Conservation (phyloP, 106 monocot genomes). For the Dendrobium chrysotoxum region DNA sequence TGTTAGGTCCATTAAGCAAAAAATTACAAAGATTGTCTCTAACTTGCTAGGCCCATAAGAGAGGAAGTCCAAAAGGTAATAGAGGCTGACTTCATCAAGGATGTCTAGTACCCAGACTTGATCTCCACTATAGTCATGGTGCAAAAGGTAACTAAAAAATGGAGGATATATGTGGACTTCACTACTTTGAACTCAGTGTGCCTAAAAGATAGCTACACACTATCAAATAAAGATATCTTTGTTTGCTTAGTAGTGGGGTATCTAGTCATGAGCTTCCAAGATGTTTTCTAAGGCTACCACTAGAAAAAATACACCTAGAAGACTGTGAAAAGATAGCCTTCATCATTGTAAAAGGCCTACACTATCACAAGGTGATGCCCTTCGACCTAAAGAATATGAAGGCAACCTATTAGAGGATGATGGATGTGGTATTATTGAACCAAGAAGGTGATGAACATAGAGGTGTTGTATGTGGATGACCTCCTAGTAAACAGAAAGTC, state of each 20-base stretch:
- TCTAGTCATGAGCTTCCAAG: not conserved
- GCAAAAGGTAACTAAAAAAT: not conserved
- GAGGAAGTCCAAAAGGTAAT: no score
- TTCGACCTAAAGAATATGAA: not conserved
- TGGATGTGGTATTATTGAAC: not conserved
- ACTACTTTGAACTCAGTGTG: not conserved
- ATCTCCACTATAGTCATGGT: not conserved
- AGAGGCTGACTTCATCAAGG: no score
- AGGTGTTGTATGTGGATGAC: not conserved
- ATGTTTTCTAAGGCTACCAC: not conserved
- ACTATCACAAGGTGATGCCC: not conserved
- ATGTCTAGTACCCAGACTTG: not conserved
- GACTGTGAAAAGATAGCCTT: not conserved
- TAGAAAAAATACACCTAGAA: not conserved
- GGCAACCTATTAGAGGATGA: not conserved
- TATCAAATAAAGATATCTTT: not conserved
- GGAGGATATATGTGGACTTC: slow-evolving; percentile 8
- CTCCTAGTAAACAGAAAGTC: not conserved
- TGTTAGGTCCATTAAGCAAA: no score
- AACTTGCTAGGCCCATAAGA: no score
- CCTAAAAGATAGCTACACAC: not conserved
- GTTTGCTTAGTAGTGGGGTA: not conserved
- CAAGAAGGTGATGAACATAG: not conserved
- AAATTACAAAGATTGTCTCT: no score
- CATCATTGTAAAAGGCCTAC: not conserved